Evolutionary conservation across 352 stramenopile species (phyloP).

Genomic region (Aphanomyces invadans): DNA sequence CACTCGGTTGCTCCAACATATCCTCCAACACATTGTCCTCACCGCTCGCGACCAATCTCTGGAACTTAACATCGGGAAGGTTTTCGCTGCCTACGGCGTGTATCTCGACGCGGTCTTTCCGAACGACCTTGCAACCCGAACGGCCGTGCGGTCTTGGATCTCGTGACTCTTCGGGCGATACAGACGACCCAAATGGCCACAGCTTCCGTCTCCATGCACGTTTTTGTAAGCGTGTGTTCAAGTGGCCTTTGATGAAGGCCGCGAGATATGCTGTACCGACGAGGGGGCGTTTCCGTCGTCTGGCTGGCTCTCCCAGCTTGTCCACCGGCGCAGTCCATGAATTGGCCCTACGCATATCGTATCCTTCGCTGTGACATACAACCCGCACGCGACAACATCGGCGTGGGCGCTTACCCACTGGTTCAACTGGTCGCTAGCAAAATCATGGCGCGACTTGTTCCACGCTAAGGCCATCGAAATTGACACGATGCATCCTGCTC

Average conservation of each 20-base stretch:
- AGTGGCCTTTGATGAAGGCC: neutral
- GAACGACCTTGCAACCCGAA: conserved; percentile 3
- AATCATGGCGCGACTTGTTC: neutral
- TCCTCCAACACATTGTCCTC: too few relatives aligned
- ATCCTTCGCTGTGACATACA: neutral
- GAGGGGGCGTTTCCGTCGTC: conserved; percentile 17
- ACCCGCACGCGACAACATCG: neutral
- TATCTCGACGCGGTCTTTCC: neutral
- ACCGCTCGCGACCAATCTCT: conserved; percentile 1
- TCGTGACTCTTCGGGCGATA: neutral
- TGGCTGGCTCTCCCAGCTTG: neutral
- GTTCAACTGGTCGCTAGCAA: conserved; percentile 10
- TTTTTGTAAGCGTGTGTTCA: neutral
- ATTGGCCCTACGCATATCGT: neutral
- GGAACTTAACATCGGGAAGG: neutral
- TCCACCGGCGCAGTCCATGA: neutral
- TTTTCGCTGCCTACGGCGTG: neutral
- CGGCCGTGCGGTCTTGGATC: neutral
- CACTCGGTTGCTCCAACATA: too few relatives aligned
- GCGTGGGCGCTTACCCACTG: conserved; percentile 7
- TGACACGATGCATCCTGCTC: conserved; percentile 2
- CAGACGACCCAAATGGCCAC: neutral
- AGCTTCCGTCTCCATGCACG: neutral
- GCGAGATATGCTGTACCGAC: neutral
- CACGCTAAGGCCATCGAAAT: neutral